Evolutionary conservation across 2,329 filamentous ascomycete genomes (phyloP).

Genomic region (Talaromyces marneffei): DNA sequence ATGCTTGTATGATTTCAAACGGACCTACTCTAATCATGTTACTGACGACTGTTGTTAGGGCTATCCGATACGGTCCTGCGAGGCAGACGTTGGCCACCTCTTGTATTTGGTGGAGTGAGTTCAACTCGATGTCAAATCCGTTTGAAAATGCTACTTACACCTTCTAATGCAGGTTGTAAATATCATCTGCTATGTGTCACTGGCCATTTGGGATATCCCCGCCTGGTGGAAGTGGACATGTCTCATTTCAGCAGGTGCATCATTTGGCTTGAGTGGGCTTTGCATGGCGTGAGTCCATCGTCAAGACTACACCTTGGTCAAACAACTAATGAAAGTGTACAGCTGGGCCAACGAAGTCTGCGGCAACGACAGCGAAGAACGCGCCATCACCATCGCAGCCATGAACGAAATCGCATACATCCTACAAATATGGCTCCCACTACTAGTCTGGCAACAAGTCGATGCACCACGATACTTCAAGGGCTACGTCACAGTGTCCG

Average conservation of each 20-base stretch:
- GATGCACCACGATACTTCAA: slow-evolving; percentile 57
- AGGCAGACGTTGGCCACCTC: slow-evolving; percentile 59
- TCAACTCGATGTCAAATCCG: not conserved
- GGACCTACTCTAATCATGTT: not conserved
- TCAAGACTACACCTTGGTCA: not conserved
- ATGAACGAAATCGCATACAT: slow-evolving; percentile 69
- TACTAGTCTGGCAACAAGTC: slow-evolving; percentile 60
- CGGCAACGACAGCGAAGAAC: slow-evolving; percentile 56
- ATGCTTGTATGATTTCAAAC: slow-evolving; percentile 44
- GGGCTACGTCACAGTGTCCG: slow-evolving; percentile 53
- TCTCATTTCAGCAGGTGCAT: slow-evolving; percentile 50
- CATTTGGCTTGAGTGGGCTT: slow-evolving; percentile 44
- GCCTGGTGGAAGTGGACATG: slow-evolving; percentile 59
- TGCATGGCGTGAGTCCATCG: slow-evolving; percentile 43
- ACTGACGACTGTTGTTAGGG: slow-evolving; percentile 32
- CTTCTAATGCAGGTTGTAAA: slow-evolving; percentile 32
- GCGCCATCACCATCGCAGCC: slow-evolving; percentile 58
- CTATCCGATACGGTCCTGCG: slow-evolving; percentile 56
- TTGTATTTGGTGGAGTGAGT: slow-evolving; percentile 53
- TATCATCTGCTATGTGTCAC: slow-evolving; percentile 41
- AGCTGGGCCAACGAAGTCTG: slow-evolving; percentile 54
- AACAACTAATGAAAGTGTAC: not conserved
- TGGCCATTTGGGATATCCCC: slow-evolving; percentile 48
- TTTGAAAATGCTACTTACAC: not conserved
- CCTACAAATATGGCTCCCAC: slow-evolving; percentile 63